Conservation (phyloP, 202 grass and related monocot genomes). For the Digitaria exilis region DNA sequence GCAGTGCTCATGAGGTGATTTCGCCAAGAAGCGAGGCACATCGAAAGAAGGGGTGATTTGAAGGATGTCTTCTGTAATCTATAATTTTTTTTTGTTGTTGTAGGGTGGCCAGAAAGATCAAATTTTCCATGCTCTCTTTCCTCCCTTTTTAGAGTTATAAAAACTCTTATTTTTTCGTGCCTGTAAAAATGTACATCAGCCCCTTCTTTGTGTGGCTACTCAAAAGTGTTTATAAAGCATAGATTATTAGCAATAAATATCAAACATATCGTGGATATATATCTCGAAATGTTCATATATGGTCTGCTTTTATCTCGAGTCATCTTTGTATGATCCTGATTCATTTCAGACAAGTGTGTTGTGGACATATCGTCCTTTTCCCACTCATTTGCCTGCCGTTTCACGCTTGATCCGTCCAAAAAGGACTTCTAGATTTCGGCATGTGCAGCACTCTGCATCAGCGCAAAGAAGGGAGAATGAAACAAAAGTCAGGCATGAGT, state of each 20-base stretch:
- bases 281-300: background rate
- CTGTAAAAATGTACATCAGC: conserved; percentile 37
- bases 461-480: background rate
- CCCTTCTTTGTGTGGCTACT: conserved; percentile 43
- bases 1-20: conserved; percentile 20
- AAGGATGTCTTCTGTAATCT: background rate
- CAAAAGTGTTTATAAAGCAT: conserved; percentile 39
- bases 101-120: conserved; percentile 51
- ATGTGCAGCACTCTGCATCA: background rate
- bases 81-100: conserved; percentile 31
- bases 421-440: background rate
- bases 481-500: conserved; percentile 37
- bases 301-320: background rate
- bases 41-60: conserved; percentile 43
- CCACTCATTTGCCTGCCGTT: background rate
- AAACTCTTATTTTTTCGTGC: background rate
- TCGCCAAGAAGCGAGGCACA: conserved; percentile 50
- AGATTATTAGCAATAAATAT: background rate
- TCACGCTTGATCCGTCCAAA: background rate
- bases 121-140: conserved; percentile 32
- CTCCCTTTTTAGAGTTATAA: background rate
- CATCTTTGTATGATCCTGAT: background rate
- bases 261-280: background rate
- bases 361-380: background rate
- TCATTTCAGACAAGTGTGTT: background rate